phyloP scores from a whole-genome alignment of 176 grass and related monocot genomes.

The Elymus sibiricus region DNA sequence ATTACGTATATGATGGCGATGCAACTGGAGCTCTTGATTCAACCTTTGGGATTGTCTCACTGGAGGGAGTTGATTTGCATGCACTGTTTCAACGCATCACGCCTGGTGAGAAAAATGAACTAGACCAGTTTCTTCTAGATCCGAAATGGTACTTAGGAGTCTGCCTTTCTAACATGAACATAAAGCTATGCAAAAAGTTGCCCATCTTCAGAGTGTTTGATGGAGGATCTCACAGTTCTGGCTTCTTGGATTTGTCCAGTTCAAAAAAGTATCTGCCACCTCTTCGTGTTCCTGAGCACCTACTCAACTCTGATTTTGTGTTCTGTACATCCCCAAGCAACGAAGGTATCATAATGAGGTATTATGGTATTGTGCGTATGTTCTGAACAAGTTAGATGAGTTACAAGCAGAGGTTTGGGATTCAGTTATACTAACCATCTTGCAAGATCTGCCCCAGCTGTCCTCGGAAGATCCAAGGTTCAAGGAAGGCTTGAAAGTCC shows the following conservation, averaged over 20 bases:
- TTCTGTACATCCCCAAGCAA: conserved; percentile 61
- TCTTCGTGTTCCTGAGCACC: conserved; percentile 57
- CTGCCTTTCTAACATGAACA: conserved; percentile 55
- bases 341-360: conserved; percentile 81
- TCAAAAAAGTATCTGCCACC: conserved; percentile 79
- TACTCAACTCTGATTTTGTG: conserved; percentile 73
- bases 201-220: conserved; percentile 74
- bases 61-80: conserved; percentile 43
- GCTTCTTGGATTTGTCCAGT: conserved; percentile 64
- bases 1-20: too few species aligned
- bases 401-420: conserved; percentile 67
- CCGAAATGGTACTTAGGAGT: conserved; percentile 80
- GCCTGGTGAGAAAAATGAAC: conserved; percentile 72
- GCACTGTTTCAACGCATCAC: conserved; percentile 60
- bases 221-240: conserved; percentile 44
- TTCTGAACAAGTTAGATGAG: conserved; percentile 62
- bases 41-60: too few species aligned
- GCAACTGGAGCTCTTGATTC: too few species aligned
- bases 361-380: conserved; percentile 65
- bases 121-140: conserved; percentile 80
- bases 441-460: conserved; percentile 86
- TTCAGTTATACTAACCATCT: conserved; percentile 65
- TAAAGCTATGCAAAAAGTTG: conserved; percentile 73
- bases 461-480: conserved; percentile 72
- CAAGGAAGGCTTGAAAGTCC: conserved; percentile 71